Conservation (phyloP, 1,139 yeast genomes). For the Geotrichum cucujoidarum region DNA sequence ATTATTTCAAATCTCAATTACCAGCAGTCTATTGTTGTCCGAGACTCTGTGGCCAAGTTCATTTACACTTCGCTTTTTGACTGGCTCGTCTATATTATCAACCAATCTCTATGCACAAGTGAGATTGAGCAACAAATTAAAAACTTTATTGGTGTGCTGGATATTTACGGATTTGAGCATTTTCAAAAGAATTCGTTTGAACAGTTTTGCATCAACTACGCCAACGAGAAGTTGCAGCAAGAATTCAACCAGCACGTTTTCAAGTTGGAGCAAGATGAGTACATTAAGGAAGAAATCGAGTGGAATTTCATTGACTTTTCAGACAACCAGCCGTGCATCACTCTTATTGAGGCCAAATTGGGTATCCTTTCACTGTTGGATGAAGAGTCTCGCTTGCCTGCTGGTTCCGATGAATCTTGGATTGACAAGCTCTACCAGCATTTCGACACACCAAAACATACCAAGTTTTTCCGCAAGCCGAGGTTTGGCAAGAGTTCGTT, state of each 20-base stretch:
- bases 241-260: constrained; percentile 97
- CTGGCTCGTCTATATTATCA: constrained; percentile 87
- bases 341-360: constrained; percentile 79
- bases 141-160: constrained; percentile 91
- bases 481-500: constrained; percentile 91
- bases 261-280: constrained; percentile 94
- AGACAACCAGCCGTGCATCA: constrained; percentile 96
- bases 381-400: constrained; percentile 91
- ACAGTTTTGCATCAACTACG: constrained; percentile 96
- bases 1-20: constrained; percentile 78
- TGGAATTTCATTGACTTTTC: constrained; percentile 96
- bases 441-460: constrained; percentile 71
- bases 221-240: constrained; percentile 95
- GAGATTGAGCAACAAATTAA: constrained; percentile 51
- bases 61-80: constrained; percentile 90
- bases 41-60: constrained; percentile 94
- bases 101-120: constrained; percentile 71
- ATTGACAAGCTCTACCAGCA: constrained; percentile 84
- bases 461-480: constrained; percentile 83
- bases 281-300: constrained; percentile 84
- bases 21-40: constrained; percentile 82
- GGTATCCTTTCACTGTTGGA: constrained; percentile 87
- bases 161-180: constrained; percentile 96
- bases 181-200: constrained; percentile 91
- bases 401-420: constrained; percentile 93